A percentile compares a stretch with the other conserved stretches of the same genome.
These are phyloP conservation scores for Chaetomium sp. DNA, from an alignment of 2,329 filamentous ascomycete species.

Conservation along the genomic window DNA sequence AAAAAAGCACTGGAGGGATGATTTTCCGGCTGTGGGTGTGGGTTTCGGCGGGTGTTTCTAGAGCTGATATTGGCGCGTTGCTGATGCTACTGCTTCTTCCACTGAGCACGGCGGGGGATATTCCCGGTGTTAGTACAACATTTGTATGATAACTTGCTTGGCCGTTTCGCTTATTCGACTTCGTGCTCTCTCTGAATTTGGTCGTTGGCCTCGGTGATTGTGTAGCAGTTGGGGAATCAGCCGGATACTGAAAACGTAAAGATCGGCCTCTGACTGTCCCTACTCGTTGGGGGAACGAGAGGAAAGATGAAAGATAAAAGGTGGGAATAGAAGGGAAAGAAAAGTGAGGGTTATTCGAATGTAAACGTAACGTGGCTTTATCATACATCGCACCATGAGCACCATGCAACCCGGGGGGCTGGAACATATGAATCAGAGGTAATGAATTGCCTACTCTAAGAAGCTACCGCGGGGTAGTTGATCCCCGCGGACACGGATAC, in stretches of 20 bases:
- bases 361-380: background rate
- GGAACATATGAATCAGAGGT: background rate
- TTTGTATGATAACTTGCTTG: slow-evolving; percentile 29
- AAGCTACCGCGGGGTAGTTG: background rate
- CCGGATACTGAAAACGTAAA: too few relatives aligned
- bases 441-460: slow-evolving; percentile 13
- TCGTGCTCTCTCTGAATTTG: background rate
- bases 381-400: background rate
- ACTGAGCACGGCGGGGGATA: slow-evolving; percentile 3
- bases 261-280: too few relatives aligned
- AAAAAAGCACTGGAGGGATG: slow-evolving; percentile 14
- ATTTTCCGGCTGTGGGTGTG: background rate
- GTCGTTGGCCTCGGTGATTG: background rate
- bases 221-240: background rate
- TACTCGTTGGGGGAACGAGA: too few relatives aligned
- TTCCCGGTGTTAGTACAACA: slow-evolving; percentile 27
- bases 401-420: background rate
- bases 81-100: background rate
- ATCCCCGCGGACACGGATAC: background rate
- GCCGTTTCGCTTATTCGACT: background rate
- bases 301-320: background rate
- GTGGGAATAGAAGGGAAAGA: background rate
- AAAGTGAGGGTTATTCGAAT: background rate
- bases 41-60: slow-evolving; percentile 11
- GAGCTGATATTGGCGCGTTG: slow-evolving; percentile 10